These are phyloP conservation scores for Rhynchosporium agropyri DNA, from an alignment of 2,329 filamentous ascomycete species.

Conservation along the genomic window DNA sequence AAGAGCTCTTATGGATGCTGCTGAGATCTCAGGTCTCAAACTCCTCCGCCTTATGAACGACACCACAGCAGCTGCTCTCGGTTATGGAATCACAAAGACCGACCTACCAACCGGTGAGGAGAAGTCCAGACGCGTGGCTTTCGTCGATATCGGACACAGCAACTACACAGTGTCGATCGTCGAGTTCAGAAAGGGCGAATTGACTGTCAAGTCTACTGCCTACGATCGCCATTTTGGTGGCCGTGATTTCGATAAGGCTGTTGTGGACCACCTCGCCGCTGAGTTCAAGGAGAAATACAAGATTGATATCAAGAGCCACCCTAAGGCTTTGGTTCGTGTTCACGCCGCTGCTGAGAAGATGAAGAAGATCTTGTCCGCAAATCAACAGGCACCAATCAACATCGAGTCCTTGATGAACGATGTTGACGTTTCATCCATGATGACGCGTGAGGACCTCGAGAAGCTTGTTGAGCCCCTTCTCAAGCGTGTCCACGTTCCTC, in stretches of 20 bases:
- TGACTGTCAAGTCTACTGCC: slow-evolving; percentile 88
- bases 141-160: slow-evolving; percentile 94
- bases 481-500: slow-evolving; percentile 67
- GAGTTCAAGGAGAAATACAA: slow-evolving; percentile 99
- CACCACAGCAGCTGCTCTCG: slow-evolving; percentile 92
- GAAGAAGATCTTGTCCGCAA: slow-evolving; percentile 98
- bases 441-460: slow-evolving; percentile 95
- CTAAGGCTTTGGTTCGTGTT: slow-evolving; percentile 86
- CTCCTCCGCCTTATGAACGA: slow-evolving; percentile 95
- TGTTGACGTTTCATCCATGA: slow-evolving; percentile 82
- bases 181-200: slow-evolving; percentile 96
- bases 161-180: slow-evolving; percentile 94
- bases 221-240: slow-evolving; percentile 97
- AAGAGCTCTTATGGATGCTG: slow-evolving; percentile 83
- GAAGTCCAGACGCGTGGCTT: slow-evolving; percentile 86
- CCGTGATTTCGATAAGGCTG: slow-evolving; percentile 92
- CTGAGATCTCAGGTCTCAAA: slow-evolving; percentile 92
- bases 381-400: slow-evolving; percentile 88
- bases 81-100: slow-evolving; percentile 96
- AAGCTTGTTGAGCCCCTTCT: slow-evolving; percentile 85
- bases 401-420: slow-evolving; percentile 99
- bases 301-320: slow-evolving; percentile 89
- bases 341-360: slow-evolving; percentile 90
- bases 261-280: slow-evolving; percentile 91
- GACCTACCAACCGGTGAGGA: slow-evolving; percentile 88